phyloP scores from a whole-genome alignment of 1,139 yeast species.

The Kazachstania sp. region DNA sequence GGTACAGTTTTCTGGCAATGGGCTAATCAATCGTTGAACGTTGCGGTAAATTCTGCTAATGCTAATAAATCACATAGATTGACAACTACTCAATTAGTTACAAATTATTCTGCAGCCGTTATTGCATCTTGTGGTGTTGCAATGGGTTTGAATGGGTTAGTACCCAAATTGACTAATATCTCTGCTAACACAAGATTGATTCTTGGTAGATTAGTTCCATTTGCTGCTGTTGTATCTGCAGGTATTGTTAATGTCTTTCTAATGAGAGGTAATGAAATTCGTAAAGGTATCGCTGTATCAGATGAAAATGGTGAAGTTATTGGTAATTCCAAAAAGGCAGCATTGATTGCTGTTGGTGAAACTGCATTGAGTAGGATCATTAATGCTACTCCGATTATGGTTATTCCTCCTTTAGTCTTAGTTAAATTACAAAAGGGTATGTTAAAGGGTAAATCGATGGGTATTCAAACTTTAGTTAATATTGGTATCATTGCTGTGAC shows the following conservation, averaged over 20 bases:
- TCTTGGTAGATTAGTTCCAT: slow-evolving; percentile 82
- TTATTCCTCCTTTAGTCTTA: slow-evolving; percentile 77
- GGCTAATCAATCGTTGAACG: slow-evolving; percentile 92
- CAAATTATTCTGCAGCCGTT: slow-evolving; percentile 81
- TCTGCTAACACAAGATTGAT: slow-evolving; percentile 61
- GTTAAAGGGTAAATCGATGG: slow-evolving; percentile 57
- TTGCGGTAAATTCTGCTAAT: slow-evolving; percentile 92
- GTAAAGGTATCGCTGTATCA: slow-evolving; percentile 71
- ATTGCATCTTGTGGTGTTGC: slow-evolving; percentile 94
- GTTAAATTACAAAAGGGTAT: slow-evolving; percentile 65
- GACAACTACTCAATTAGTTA: slow-evolving; percentile 63
- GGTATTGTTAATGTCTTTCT: slow-evolving; percentile 89
- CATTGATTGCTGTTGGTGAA: slow-evolving; percentile 87
- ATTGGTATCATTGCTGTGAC: slow-evolving; percentile 79
- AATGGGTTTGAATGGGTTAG: slow-evolving; percentile 78
- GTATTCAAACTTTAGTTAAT: slow-evolving; percentile 60
- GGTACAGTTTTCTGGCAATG: slow-evolving; percentile 97
- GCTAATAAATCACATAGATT: slow-evolving; percentile 93
- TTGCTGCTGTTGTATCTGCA: slow-evolving; percentile 96
- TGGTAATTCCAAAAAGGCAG: slow-evolving; percentile 81
- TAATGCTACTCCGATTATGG: slow-evolving; percentile 97
- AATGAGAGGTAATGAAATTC: slow-evolving; percentile 92
- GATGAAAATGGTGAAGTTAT: slow-evolving; percentile 57
- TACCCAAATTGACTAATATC: slow-evolving; percentile 65
- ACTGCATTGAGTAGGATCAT: slow-evolving; percentile 92